Percentiles rank a stretch among this genome's conserved stretches.
Evolutionary conservation across 306 rosid species (phyloP).

Genomic region (Ceratonia siliqua): DNA sequence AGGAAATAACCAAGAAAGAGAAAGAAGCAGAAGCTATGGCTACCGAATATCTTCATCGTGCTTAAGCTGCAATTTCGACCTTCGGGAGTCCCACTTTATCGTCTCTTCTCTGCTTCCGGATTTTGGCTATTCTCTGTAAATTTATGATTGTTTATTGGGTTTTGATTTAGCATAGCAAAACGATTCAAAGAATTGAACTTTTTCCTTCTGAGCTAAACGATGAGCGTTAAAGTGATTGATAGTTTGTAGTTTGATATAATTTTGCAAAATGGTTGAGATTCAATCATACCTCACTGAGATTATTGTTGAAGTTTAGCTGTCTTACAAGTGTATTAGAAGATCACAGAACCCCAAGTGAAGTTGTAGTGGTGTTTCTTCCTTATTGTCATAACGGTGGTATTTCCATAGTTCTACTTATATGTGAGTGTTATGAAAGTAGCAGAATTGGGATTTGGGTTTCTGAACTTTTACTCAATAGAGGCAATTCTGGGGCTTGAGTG

Average conservation of each 20-base stretch:
- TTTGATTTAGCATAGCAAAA: background rate
- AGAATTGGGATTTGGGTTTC: background rate
- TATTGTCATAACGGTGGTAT: background rate
- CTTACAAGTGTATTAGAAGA: background rate
- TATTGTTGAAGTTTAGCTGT: background rate
- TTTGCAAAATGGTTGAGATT: background rate
- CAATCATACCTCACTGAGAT: background rate
- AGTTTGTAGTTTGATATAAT: background rate
- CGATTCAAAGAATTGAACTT: background rate
- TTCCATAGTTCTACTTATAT: background rate
- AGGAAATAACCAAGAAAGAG: background rate
- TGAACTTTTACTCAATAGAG: background rate
- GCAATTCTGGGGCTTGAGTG: background rate
- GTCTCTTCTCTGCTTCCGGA: background rate
- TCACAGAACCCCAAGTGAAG: background rate
- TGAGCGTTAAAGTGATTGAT: background rate
- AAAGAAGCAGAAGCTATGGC: background rate
- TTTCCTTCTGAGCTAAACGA: background rate
- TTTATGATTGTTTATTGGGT: background rate
- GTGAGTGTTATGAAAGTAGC: background rate
- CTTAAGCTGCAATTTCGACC: background rate
- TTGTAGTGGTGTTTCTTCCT: background rate
- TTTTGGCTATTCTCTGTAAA: background rate
- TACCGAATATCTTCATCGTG: background rate
- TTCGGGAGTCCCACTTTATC: background rate